Evolutionary conservation across 306 rosid genomes (phyloP), one percentile per base, ranked within the genome.

Genomic region (Abrus precatorius): DNA sequence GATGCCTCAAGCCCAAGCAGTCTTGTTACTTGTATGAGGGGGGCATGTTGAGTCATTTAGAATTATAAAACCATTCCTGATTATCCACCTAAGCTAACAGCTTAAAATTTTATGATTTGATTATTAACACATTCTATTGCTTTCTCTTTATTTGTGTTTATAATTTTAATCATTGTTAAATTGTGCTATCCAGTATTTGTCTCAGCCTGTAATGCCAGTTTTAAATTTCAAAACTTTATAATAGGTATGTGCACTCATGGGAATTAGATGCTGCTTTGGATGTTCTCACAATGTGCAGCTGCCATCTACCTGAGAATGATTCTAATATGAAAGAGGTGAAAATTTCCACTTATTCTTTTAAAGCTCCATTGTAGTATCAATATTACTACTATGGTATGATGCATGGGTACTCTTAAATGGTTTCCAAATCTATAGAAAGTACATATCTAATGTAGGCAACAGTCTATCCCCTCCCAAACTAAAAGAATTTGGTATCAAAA

Each of bases 251-350:
- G 91, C 92, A 90, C 83, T 69, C 89, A 65, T 95, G 99, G 99
- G 97, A 95, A 65, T 87, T 95, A 79, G 91, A 89, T 84, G 95
- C 97, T 85, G 97, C 99, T 74, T 85, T 95, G 88, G 97, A 95
- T 79, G 99, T 91, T 84, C 97, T 95, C 67, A 95, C 97, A 54
- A 93, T 95, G 99, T 95, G 99, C 89, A 83, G 91, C 86, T 95
- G 99, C 90, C 99, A 95, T 90, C 91, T 95, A 36, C 87, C 93
- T 69, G 90, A 85, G 72, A 82, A 75, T 71, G 92, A 91, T 84
- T 80, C 86, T 33, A 77, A 85, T 53, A 90, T 89, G 80, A 86
- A 91, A 54, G 86, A 95, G 97, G 99, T 95, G 80, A 64, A 57
- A 69, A 79, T 64, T 53, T 82, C 73, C 68, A n/a, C 5, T 87